Base-by-base conservation (phyloP, 2,329 filamentous ascomycete species). In the Phialemoniopsis sp. region DNA sequence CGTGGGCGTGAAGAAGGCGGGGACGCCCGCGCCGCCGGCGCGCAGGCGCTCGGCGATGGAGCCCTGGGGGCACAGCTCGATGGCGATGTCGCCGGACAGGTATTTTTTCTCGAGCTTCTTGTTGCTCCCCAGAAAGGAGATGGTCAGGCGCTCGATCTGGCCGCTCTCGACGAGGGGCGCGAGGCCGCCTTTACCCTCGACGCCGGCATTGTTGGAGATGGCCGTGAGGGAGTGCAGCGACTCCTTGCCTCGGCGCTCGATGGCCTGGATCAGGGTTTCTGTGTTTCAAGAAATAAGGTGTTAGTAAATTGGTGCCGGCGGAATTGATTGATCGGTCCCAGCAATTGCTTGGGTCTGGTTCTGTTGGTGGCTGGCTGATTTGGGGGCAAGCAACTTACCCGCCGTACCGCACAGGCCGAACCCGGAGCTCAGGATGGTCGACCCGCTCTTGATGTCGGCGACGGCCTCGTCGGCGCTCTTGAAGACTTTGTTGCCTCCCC, bases 371-470 rank as follows among this genome's bases (percentile, higher is more conserved):
- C 43, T 26, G 42, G 38, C 14, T 51, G 50, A 26, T 26, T 6
- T 10, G 21, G 9, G 55, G 46, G 42, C 15, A 14, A 4, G n/a
- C 12, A 36, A 52, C 66, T 39, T 63, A 80, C 79, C 77, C 39
- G 82, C 79, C 14, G 89, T 83, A 47, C 87, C 87, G 50, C 85
- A 90, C 12, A 91, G 73, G n/a, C 87, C 87, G 58, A 91, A 91
- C 2, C 87, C 87, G 13, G 86, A 82, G 55, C 85, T 88, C 40
- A 91, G 67, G 29, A 91, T 69, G 0, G 78, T 85, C 10, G 79
- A 81, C 39, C 85, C 78, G 51, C 84, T 82, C 55, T 82, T 69
- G 41, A 90, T 66, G 54, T 88, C 85, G 3, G 78, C 75, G 31
- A 89, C 76, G 6, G 86, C 86, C 32, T 78, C 78, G 46, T 84